Base-by-base conservation (phyloP, 202 grass and related monocot genomes). In the Hordeum pubiflorum region DNA sequence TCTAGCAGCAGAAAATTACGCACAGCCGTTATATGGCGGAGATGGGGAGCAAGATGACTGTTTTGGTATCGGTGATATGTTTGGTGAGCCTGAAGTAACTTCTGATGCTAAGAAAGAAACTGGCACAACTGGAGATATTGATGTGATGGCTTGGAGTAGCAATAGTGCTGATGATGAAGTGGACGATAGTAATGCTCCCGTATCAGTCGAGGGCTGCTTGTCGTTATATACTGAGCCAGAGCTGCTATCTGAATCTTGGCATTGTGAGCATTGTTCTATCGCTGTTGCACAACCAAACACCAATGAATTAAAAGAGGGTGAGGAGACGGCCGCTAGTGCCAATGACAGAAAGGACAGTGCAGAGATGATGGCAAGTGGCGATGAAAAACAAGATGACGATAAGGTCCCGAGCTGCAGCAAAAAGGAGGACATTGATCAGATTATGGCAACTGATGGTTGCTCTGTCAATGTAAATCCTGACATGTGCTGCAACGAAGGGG, bases 1-100 rank as follows among this genome's bases (percentile, higher is more conserved):
- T 89, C 79, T 66, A 39, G 67, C 75, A 58, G 31, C 34, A 17
- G 85, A 95, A 86, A 58, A 85, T 78, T 71, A 62, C 81, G n/a
- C 26, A 21, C 70, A 75, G 10, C 34, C 82, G 58, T 44, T 38
- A 81, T 85, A 65, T 75, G 77, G 62, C 52, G 76, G 75, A 32
- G 75, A 87, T 50, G 69, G 44, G 29, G 90, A 89, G 7, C 74
- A 91, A 84, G 96, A 99, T 81, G 92, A 87, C 15, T 88, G 86
- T 82, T 79, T 81, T 83, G 96, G 92, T 63, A 83, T 99, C 81
- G 88, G 90, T 81, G 92, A 95, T 83, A 87, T 99, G 83, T 99
- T 99, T 59, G 91, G 91, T 61, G 92, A 95, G 76, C 92, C 92
- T 2, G 92, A 98, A 80, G 86, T 89, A 85, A 91, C 86, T 79